Base-by-base conservation (phyloP, 2,329 filamentous ascomycete genomes). In the Fusarium dlaminii region DNA sequence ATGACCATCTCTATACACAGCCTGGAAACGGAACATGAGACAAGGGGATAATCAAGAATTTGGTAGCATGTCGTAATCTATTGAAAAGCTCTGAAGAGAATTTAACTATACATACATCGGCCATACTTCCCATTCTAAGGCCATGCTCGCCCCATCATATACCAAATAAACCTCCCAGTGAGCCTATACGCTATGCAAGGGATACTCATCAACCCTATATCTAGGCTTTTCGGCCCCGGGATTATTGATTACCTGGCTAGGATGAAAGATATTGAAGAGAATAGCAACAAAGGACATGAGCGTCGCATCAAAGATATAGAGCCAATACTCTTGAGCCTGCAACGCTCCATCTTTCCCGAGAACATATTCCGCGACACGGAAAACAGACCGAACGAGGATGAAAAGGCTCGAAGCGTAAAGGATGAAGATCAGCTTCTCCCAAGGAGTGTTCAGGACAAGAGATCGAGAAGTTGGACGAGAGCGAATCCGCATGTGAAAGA, bases 311-410 rank as follows among this genome's bases (percentile, higher is more conserved):
- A 84, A 82, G 32, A 83, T 62, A 56, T 83, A 84, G 15, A 83
- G 63, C 52, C 75, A 80, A 34, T 66, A 76, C 68, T 84, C 83
- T n/a, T 82, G 77, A 13, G 68, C 63, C 22, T 83, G 70, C 8
- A 83, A 60, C 12, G 78, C 80, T 2, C 80, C 81, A 5, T 79
- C 75, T 22, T 77, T 75, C 20, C 83, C 82, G 45, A 80, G 70
- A 3, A 78, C 75, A 67, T 85, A 86, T 75, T 87, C 85, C 10
- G 84, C 76, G 6, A 83, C 79, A 30, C 85, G 80, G 54, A 84
- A 84, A 9, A 84, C 63, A 3, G 82, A 84, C 48, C 85, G 79
- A 12, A 85, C 74, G 43, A 84, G 78, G 40, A 87, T 85, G 20
- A 84, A 72, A 0, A 75, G 42, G 39, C 79, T 79, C 4, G 77